Evolutionary conservation across 1,284 basidiomycete species (phyloP).

Genomic region (Phenoliferia sp.): DNA sequence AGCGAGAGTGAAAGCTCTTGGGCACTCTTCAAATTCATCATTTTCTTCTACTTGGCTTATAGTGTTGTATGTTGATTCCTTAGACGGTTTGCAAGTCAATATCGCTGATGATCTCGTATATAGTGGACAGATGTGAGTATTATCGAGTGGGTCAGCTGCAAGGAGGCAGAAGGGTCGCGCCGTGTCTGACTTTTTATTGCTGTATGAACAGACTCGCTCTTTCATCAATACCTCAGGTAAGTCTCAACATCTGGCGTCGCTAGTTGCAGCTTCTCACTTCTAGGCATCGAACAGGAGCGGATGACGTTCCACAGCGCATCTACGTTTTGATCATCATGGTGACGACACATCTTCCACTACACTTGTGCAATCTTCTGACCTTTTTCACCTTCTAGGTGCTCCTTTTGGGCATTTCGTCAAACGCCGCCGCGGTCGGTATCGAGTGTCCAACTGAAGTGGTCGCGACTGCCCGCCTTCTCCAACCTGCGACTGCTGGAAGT

Average conservation of each 20-base stretch:
- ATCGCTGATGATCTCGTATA: background rate
- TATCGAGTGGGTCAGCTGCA: too few species aligned
- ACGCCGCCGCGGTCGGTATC: constrained; percentile 55
- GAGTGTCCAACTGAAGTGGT: constrained; percentile 49
- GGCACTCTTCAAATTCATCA: constrained; percentile 35
- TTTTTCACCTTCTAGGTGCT: constrained; percentile 3
- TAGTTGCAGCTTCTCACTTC: background rate
- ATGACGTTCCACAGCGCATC: constrained; percentile 33
- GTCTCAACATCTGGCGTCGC: background rate
- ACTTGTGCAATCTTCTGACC: background rate
- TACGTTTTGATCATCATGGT: constrained; percentile 39
- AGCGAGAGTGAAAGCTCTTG: background rate
- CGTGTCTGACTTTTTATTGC: background rate
- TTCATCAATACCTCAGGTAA: constrained; percentile 33
- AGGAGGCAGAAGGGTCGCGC: too few species aligned
- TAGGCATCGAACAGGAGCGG: background rate
- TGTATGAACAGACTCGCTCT: background rate
- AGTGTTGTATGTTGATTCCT: background rate
- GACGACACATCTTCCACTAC: background rate
- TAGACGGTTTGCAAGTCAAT: background rate
- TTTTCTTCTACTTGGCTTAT: constrained; percentile 37
- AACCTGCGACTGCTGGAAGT: too few species aligned
- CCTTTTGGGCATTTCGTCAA: constrained; percentile 40
- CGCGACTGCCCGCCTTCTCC: constrained; percentile 65
- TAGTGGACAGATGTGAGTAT: constrained; percentile 14